A percentile compares a stretch with the other conserved stretches of the same genome.
phyloP scores from a whole-genome alignment of 352 stramenopile species.

The Pythium dissotocum region DNA sequence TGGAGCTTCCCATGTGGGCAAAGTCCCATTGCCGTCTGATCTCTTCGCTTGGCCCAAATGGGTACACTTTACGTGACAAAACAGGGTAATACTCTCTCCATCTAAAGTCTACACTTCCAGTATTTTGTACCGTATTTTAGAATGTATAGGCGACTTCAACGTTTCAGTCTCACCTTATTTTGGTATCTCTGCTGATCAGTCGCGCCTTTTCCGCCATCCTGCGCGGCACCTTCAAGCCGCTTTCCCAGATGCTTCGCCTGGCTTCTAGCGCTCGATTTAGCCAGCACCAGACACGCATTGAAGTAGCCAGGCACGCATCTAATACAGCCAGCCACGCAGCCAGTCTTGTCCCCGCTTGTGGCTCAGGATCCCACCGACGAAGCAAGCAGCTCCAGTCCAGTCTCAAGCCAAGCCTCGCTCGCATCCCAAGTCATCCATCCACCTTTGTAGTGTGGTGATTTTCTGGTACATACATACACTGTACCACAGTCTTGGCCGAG shows the following conservation, averaged over 20 bases:
- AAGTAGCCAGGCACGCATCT: not conserved
- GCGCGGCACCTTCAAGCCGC: slow-evolving; percentile 10
- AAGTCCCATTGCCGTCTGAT: not conserved
- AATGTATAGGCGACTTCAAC: slow-evolving; percentile 7
- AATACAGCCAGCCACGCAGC: not conserved
- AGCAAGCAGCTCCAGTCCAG: not conserved
- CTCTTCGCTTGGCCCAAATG: not conserved
- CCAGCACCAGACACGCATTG: not conserved
- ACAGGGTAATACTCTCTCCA: not conserved
- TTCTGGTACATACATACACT: too few species aligned
- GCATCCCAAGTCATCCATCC: not conserved
- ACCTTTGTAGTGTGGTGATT: not conserved
- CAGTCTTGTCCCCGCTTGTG: not conserved
- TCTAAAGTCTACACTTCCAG: too few species aligned
- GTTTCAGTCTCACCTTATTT: slow-evolving; percentile 15
- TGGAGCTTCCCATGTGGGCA: not conserved
- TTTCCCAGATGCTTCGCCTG: slow-evolving; percentile 25
- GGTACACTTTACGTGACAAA: not conserved
- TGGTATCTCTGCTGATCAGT: not conserved
- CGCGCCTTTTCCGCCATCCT: slow-evolving; percentile 2
- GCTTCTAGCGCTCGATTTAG: slow-evolving; percentile 24
- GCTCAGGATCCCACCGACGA: slow-evolving; percentile 4
- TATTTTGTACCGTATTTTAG: not conserved
- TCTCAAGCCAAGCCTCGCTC: not conserved
- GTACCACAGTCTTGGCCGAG: slow-evolving; percentile 1